These are phyloP conservation scores for Flammula alnicola DNA, from an alignment of 1,284 basidiomycete genomes.

Conservation along the genomic window DNA sequence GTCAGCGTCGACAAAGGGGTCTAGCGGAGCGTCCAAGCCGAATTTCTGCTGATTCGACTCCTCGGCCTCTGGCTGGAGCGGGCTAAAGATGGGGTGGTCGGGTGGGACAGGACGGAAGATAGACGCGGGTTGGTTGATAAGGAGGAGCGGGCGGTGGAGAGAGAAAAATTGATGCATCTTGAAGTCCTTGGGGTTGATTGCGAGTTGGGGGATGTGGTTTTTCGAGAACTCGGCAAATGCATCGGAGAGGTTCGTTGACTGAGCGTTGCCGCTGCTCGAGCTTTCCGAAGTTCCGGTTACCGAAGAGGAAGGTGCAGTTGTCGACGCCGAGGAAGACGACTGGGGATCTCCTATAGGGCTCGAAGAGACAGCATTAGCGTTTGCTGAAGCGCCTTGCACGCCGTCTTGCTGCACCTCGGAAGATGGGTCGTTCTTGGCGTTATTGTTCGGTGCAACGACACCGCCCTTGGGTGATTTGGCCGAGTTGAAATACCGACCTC, in stretches of 20 bases:
- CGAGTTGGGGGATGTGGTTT: conserved; percentile 50
- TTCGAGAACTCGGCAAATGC: conserved; percentile 17
- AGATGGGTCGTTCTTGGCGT: conserved; percentile 36
- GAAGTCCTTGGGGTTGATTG: conserved; percentile 66
- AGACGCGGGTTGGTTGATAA: conserved; percentile 60
- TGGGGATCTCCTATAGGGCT: conserved; percentile 19
- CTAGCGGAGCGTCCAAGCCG: conserved; percentile 49
- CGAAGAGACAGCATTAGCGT: conserved; percentile 5
- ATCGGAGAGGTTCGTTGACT: conserved; percentile 14
- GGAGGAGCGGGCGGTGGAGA: conserved; percentile 72
- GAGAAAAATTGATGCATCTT: conserved; percentile 82
- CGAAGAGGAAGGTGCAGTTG: conserved; percentile 18
- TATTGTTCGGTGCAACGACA: conserved; percentile 39
- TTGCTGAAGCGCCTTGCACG: too few species aligned
- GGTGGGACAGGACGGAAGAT: conserved; percentile 58
- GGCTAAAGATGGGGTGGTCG: conserved; percentile 34
- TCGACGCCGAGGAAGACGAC: conserved; percentile 22
- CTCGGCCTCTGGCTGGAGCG: conserved; percentile 17
- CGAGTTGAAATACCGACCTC: conserved; percentile 75
- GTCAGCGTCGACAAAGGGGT: conserved; percentile 67
- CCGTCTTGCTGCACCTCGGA: conserved; percentile 24
- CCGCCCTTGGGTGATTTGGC: conserved; percentile 65
- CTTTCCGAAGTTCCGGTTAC: conserved; percentile 21
- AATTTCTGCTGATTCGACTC: conserved; percentile 17
- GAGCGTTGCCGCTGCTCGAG: conserved; percentile 18